Conservation (phyloP, 345 rosid genomes). For the Camelina hispida region DNA sequence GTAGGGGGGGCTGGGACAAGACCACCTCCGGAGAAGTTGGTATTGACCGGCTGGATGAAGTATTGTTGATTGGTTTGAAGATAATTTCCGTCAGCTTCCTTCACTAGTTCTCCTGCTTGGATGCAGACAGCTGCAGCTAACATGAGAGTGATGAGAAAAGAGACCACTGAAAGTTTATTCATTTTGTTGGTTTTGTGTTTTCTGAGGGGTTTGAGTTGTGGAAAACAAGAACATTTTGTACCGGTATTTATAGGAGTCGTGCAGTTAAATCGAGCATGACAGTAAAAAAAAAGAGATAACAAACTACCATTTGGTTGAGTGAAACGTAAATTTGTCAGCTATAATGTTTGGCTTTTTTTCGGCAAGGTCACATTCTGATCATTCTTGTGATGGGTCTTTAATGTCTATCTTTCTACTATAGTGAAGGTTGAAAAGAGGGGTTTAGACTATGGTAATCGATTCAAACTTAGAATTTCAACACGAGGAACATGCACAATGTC, state of each 20-base stretch:
- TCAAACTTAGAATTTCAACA: neutral
- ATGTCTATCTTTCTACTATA: no score
- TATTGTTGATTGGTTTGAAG: neutral
- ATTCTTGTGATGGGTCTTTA: no score
- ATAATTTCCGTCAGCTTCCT: neutral
- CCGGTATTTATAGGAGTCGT: neutral
- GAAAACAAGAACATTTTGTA: neutral
- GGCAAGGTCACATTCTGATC: no score
- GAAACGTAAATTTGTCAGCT: neutral
- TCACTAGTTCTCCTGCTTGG: neutral
- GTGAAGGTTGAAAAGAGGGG: no score
- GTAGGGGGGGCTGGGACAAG: constrained; percentile 2
- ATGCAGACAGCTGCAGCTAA: neutral
- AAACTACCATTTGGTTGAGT: no score
- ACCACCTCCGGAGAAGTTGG: constrained; percentile 10
- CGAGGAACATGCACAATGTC: no score
- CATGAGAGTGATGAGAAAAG: neutral
- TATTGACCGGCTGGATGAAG: constrained; percentile 1
- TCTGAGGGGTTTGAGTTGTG: neutral
- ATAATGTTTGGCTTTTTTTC: neutral
- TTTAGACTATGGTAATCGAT: neutral
- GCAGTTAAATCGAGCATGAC: neutral
- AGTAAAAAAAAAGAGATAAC: no score
- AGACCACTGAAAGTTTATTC: neutral
- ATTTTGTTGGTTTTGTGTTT: constrained; percentile 1